Evolutionary conservation across 495 filamentous ascomycete species (phyloP).

Genomic region (Mycothermus thermophilus): DNA sequence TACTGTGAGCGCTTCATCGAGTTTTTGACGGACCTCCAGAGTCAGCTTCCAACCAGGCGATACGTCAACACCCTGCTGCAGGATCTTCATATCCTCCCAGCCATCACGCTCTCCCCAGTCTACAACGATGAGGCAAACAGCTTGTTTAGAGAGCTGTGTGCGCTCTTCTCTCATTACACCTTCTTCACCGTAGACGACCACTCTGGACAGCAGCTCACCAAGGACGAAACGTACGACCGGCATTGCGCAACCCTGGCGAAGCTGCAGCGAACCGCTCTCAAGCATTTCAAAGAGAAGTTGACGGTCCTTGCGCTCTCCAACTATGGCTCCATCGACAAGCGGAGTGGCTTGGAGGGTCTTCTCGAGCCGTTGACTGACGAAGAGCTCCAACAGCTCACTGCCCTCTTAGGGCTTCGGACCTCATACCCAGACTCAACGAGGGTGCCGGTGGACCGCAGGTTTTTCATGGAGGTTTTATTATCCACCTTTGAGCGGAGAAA

Average conservation of each 20-base stretch:
- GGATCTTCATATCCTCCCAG: slow-evolving; percentile 75
- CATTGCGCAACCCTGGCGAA: slow-evolving; percentile 65
- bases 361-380: slow-evolving; percentile 55
- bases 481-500: slow-evolving; percentile 62
- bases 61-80: slow-evolving; percentile 87
- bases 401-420: slow-evolving; percentile 61
- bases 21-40: slow-evolving; percentile 77
- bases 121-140: slow-evolving; percentile 61
- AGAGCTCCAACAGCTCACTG: slow-evolving; percentile 57
- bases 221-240: slow-evolving; percentile 58
- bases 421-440: slow-evolving; percentile 58
- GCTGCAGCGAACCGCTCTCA: slow-evolving; percentile 69
- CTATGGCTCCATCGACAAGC: slow-evolving; percentile 71
- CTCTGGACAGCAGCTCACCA: slow-evolving; percentile 59
- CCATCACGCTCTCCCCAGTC: slow-evolving; percentile 65
- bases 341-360: slow-evolving; percentile 65
- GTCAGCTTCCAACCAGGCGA: slow-evolving; percentile 84
- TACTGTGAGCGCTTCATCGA: slow-evolving; percentile 94
- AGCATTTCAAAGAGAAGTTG: slow-evolving; percentile 78
- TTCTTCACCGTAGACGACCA: slow-evolving; percentile 88
- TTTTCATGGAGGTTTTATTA: slow-evolving; percentile 67
- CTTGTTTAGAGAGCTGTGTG: slow-evolving; percentile 68
- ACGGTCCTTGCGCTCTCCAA: slow-evolving; percentile 86
- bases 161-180: slow-evolving; percentile 69
- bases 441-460: slow-evolving; percentile 46